A percentile compares a stretch with the other conserved stretches of the same genome.
Conservation (phyloP, 139 green algal genomes). For the Gonium pectorale region DNA sequence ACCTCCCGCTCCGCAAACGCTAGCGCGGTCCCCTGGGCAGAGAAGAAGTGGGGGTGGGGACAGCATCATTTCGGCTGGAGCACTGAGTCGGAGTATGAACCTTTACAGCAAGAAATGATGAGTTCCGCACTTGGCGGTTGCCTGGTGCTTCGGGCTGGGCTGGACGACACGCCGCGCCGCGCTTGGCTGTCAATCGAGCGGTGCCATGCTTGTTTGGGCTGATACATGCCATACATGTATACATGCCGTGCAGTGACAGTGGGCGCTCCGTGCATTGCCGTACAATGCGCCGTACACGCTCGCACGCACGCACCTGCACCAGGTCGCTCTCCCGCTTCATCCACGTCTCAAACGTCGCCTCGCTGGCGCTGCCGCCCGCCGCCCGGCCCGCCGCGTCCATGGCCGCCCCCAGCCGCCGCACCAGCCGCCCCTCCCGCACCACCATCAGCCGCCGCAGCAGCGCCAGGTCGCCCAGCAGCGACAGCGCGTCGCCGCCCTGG, state of each 20-base stretch:
- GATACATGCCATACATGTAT: no score
- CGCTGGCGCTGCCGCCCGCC: neutral
- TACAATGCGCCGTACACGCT: no score
- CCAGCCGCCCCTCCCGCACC: slow-evolving; percentile 74
- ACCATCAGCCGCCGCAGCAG: slow-evolving; percentile 55
- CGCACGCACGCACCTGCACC: slow-evolving; percentile 74
- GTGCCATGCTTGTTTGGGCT: no score
- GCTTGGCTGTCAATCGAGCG: no score
- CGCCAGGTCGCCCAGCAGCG: slow-evolving; percentile 28
- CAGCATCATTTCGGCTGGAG: no score
- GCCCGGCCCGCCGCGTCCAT: slow-evolving; percentile 52
- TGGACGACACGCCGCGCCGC: no score
- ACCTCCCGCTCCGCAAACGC: slow-evolving; percentile 88
- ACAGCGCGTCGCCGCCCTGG: slow-evolving; percentile 11
- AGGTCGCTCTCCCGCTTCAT: slow-evolving; percentile 89
- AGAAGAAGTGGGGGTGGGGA: neutral
- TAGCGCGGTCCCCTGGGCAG: slow-evolving; percentile 59
- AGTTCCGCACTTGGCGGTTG: no score
- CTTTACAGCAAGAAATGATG: no score
- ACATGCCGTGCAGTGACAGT: no score
- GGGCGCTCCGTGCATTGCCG: no score
- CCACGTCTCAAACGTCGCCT: slow-evolving; percentile 83
- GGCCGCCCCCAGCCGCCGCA: slow-evolving; percentile 66
- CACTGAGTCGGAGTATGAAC: no score
- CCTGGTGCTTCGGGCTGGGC: no score